Conservation (phyloP, 331 rosid genomes). For the Acacia concinna region DNA sequence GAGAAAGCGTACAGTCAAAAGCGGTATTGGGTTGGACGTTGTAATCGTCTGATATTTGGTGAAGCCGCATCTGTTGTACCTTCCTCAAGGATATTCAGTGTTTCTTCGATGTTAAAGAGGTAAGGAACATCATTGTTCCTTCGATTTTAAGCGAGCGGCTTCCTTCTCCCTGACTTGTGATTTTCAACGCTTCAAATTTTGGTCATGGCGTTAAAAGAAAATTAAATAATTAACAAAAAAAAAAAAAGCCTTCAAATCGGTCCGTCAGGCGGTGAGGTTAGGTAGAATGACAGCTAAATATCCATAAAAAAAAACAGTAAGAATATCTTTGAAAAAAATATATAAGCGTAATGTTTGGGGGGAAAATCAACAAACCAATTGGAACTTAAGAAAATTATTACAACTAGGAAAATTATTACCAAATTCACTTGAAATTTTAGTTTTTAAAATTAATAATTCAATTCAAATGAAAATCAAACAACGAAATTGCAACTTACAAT, state of each 20-base stretch:
- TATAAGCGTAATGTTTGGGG: too few species aligned
- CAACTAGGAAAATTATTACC: not conserved
- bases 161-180: not conserved
- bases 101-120: not conserved
- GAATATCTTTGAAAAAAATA: not conserved
- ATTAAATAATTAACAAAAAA: too few species aligned
- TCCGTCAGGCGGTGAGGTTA: not conserved
- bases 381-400: too few species aligned
- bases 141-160: not conserved
- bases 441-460: not conserved
- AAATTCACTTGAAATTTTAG: not conserved
- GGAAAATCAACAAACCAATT: too few species aligned
- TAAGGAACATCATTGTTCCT: not conserved
- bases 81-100: not conserved
- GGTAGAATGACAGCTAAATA: not conserved
- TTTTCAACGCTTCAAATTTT: not conserved
- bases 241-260: not conserved
- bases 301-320: not conserved
- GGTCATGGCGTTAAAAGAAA: too few species aligned
- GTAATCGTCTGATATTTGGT: not conserved
- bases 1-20: not conserved
- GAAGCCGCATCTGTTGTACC: not conserved
- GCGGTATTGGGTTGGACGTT: slow-evolving; percentile 22
- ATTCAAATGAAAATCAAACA: too few species aligned
- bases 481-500: not conserved